phyloP scores from a whole-genome alignment of 202 grass and related monocot species.

The Bolboschoenoplectus hybrid region DNA sequence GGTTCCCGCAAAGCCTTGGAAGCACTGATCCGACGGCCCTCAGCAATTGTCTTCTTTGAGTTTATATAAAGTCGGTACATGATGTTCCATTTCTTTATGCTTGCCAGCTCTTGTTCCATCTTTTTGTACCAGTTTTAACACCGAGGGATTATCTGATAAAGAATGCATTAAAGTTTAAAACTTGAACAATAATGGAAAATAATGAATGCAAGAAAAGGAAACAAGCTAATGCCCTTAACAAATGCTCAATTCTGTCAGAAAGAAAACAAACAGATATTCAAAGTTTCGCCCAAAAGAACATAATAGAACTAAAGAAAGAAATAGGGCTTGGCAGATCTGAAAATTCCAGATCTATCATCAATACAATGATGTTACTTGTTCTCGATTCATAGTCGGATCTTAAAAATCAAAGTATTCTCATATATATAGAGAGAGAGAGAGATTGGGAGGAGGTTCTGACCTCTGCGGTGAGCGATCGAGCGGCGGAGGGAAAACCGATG shows the following conservation, averaged over 20 bases:
- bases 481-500: neutral
- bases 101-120: slow-evolving; percentile 27
- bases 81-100: slow-evolving; percentile 90
- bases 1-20: slow-evolving; percentile 77
- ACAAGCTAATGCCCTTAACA: neutral
- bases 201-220: neutral
- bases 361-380: neutral
- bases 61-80: slow-evolving; percentile 93
- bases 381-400: neutral
- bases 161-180: neutral
- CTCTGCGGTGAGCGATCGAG: neutral
- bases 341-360: neutral
- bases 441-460: slow-evolving; percentile 4
- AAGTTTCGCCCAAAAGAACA: neutral
- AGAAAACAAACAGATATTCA: neutral
- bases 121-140: neutral
- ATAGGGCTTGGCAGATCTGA: neutral
- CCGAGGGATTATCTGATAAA: neutral
- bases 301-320: neutral
- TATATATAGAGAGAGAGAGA: neutral
- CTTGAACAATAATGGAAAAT: neutral
- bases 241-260: neutral
- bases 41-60: slow-evolving; percentile 89
- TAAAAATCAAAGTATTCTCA: neutral
- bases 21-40: slow-evolving; percentile 68